Conservation (phyloP, 495 filamentous ascomycete genomes). For the Penicillium flavigenum region DNA sequence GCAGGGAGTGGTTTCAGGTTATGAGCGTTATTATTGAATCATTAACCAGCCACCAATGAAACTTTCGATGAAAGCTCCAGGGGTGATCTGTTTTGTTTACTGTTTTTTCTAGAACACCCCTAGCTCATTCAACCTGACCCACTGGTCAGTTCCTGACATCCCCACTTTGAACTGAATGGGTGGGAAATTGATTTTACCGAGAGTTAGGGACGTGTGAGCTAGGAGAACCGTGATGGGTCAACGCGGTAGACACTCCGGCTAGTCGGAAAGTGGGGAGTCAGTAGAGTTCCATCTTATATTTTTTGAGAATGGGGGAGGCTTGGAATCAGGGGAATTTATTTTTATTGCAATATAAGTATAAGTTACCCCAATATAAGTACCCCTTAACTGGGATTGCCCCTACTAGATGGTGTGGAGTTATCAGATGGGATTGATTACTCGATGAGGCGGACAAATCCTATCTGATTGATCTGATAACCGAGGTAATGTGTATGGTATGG, state of each 20-base stretch:
- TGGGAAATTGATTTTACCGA: conserved; percentile 11
- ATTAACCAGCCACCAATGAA: not conserved
- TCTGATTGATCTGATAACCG: conserved; percentile 28
- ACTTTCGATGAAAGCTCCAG: not conserved
- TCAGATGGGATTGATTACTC: conserved; percentile 9
- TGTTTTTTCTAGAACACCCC: conserved; percentile 10
- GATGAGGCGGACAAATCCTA: conserved; percentile 1
- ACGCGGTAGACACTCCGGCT: not conserved
- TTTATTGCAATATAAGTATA: not conserved
- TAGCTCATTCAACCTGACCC: conserved; percentile 5
- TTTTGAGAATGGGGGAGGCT: not conserved
- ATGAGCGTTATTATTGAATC: not conserved
- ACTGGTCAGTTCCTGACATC: conserved; percentile 10
- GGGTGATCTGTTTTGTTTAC: conserved; percentile 1
- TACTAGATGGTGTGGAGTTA: not conserved
- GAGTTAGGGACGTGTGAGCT: not conserved
- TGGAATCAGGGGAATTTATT: not conserved
- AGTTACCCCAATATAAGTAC: not conserved
- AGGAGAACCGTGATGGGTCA: not conserved
- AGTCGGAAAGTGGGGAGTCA: conserved; percentile 19
- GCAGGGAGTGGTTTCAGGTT: not conserved
- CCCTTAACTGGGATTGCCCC: not conserved
- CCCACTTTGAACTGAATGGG: conserved; percentile 6
- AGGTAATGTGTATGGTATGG: conserved; percentile 1
- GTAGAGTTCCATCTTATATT: not conserved